Percentiles rank a stretch among this genome's conserved stretches.
Conservation (phyloP, 176 grass and related monocot species). For the Secale cereale region DNA sequence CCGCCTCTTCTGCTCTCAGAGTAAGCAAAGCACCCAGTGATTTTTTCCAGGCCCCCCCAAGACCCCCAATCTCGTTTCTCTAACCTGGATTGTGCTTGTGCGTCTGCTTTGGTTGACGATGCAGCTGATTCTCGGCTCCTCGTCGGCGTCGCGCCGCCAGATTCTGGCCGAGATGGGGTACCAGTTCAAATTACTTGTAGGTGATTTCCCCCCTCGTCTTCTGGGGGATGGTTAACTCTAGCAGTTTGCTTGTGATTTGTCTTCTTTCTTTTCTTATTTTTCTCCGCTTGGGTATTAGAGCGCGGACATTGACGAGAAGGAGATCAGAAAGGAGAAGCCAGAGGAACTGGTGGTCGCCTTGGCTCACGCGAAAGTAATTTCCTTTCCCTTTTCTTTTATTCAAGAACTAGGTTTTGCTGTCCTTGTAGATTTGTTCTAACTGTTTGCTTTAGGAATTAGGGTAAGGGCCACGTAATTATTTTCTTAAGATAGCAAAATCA, state of each 20-base stretch:
- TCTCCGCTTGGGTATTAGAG: slow-evolving; percentile 33
- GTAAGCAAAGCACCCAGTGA: slow-evolving; percentile 10
- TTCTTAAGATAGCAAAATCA: neutral
- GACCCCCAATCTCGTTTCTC: neutral
- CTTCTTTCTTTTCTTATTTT: neutral
- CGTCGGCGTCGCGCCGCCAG: slow-evolving; percentile 73
- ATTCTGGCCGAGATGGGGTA: slow-evolving; percentile 96
- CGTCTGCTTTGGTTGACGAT: neutral
- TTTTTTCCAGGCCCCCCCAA: neutral
- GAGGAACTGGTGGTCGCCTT: slow-evolving; percentile 79
- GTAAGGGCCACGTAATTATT: neutral
- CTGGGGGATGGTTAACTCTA: neutral
- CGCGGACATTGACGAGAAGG: slow-evolving; percentile 87
- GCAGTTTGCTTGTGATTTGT: neutral
- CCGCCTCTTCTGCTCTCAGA: slow-evolving; percentile 43
- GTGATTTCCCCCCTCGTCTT: neutral
- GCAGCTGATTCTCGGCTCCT: slow-evolving; percentile 90
- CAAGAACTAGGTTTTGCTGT: neutral
- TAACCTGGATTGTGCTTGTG: neutral
- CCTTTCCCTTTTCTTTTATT: neutral
- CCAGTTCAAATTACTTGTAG: slow-evolving; percentile 71
- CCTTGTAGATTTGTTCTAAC: neutral
- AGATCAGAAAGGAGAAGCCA: slow-evolving; percentile 75
- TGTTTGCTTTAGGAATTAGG: neutral
- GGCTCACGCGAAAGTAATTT: slow-evolving; percentile 82